Conservation (phyloP, 129 eudicot species). For the Ambrosia trifida region DNA sequence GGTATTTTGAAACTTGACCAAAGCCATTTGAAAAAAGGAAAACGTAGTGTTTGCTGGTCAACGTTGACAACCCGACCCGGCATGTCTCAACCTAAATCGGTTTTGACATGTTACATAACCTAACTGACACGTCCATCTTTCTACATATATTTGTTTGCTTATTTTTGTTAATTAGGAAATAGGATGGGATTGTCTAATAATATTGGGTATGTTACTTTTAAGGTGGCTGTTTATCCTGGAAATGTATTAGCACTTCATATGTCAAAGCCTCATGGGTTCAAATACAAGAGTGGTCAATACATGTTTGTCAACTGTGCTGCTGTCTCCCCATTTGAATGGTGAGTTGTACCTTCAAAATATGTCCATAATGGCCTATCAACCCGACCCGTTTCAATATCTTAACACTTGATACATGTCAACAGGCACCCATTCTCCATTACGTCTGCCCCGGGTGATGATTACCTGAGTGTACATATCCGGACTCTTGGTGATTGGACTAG, state of each 20-base stretch:
- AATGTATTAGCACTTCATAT: slow-evolving; percentile 2
- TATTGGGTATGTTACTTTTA: neutral
- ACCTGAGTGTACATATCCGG: slow-evolving; percentile 84
- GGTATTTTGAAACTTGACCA: neutral
- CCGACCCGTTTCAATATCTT: slow-evolving; percentile 4
- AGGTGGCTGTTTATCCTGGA: slow-evolving; percentile 15
- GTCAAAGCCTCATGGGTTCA: slow-evolving; percentile 86
- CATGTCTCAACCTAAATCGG: neutral
- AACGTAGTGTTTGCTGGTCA: neutral
- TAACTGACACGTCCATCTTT: neutral
- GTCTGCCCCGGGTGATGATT: slow-evolving; percentile 83
- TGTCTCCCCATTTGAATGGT: slow-evolving; percentile 98
- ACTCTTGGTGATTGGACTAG: slow-evolving; percentile 94
- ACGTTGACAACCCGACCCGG: neutral
- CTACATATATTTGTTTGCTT: neutral
- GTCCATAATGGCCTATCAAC: neutral
- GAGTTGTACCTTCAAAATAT: neutral
- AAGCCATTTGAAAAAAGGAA: neutral
- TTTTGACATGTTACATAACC: slow-evolving; percentile 14
- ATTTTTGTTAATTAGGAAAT: neutral
- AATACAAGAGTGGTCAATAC: slow-evolving; percentile 94
- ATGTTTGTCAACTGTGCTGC: slow-evolving; percentile 94
- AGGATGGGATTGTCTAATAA: neutral
- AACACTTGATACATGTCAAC: slow-evolving; percentile 19
- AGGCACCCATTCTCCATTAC: slow-evolving; percentile 98